These are phyloP conservation scores for Salix koriyanagi DNA, from an alignment of 345 rosid species.

Conservation along the genomic window DNA sequence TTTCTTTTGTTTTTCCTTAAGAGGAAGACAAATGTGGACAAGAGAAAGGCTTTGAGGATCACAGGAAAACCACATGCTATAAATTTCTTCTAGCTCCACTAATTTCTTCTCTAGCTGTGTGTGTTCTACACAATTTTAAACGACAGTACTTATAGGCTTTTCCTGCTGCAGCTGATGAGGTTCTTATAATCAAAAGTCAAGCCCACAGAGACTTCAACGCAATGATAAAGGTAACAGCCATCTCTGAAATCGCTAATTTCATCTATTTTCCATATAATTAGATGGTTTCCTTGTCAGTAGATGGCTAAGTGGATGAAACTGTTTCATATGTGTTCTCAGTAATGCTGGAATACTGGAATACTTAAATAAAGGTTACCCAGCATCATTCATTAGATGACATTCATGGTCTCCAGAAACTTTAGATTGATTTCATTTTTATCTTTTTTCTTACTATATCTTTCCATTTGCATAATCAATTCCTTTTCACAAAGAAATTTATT, in stretches of 20 bases:
- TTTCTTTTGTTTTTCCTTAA: background rate
- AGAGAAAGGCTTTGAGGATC: background rate
- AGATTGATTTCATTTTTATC: background rate
- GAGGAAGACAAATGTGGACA: background rate
- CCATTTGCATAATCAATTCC: background rate
- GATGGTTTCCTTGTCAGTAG: background rate
- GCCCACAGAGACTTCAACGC: conserved; percentile 82
- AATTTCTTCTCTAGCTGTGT: background rate
- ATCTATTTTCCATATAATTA: too few species aligned
- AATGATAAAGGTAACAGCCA: conserved; percentile 76
- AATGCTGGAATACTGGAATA: conserved; percentile 9
- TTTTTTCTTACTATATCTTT: background rate
- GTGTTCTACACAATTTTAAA: background rate
- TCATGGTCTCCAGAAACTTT: conserved; percentile 7
- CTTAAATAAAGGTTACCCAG: background rate
- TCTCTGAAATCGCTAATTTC: background rate
- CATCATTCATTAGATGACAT: conserved; percentile 8
- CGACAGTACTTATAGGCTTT: conserved; percentile 3
- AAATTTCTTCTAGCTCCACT: background rate
- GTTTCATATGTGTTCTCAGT: background rate
- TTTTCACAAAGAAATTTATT: background rate
- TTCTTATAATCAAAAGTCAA: conserved; percentile 89
- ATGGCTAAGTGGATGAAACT: background rate
- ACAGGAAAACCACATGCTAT: background rate
- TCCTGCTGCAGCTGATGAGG: conserved; percentile 67